Conservation (phyloP, 2,329 filamentous ascomycete genomes). For the Fusarium haematococcum region DNA sequence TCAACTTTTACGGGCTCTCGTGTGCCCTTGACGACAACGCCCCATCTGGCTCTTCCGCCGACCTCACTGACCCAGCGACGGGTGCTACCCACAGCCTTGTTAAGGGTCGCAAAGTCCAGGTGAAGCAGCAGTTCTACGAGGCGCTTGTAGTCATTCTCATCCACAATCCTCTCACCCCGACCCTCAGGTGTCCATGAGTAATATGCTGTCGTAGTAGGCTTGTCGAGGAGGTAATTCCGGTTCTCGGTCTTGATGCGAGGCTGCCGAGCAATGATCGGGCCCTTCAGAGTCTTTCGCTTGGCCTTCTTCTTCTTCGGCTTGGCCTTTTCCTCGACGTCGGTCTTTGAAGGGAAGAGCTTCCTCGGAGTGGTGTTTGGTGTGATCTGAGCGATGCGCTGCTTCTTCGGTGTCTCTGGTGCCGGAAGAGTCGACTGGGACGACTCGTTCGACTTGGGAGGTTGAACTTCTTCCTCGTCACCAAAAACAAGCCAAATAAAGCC, state of each 20-base stretch:
- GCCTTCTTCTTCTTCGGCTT: slow-evolving; percentile 47
- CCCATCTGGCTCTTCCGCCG: slow-evolving; percentile 65
- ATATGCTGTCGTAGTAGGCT: slow-evolving; percentile 67
- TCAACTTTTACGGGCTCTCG: slow-evolving; percentile 42
- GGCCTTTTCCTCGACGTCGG: slow-evolving; percentile 14
- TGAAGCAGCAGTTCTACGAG: slow-evolving; percentile 77
- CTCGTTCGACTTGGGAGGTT: slow-evolving; percentile 15
- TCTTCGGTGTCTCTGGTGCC: slow-evolving; percentile 50
- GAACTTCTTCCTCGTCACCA: slow-evolving; percentile 59
- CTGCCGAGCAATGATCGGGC: slow-evolving; percentile 71
- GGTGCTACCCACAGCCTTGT: slow-evolving; percentile 73
- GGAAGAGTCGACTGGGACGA: slow-evolving; percentile 41
- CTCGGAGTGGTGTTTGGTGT: slow-evolving; percentile 50
- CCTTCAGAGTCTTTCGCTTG: slow-evolving; percentile 63
- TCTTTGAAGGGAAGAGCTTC: slow-evolving; percentile 47
- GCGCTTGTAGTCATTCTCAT: slow-evolving; percentile 74
- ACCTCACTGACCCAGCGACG: slow-evolving; percentile 78
- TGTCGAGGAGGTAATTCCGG: slow-evolving; percentile 62
- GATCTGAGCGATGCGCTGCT: slow-evolving; percentile 37
- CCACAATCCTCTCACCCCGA: slow-evolving; percentile 72
- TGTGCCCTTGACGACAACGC: slow-evolving; percentile 61
- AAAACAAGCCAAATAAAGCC: slow-evolving; percentile 97
- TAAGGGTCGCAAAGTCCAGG: slow-evolving; percentile 77
- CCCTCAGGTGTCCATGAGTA: slow-evolving; percentile 74
- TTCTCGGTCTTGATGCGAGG: slow-evolving; percentile 73